phyloP scores from a whole-genome alignment of 441 rosid genomes.

The Codiaeum variegatum region DNA sequence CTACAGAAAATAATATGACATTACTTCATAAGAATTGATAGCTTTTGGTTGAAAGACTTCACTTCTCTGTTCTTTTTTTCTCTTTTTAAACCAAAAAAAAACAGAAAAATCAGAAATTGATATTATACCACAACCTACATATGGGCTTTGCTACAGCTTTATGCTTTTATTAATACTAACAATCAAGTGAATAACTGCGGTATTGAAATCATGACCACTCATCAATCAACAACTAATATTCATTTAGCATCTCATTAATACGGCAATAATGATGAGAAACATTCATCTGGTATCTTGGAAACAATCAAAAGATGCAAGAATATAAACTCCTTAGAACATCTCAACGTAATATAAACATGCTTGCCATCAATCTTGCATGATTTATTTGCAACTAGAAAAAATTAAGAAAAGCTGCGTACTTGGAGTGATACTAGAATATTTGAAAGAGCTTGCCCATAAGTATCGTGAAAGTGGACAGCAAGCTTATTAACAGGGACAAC shows the following conservation, averaged over 20 bases:
- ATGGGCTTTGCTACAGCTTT: background rate
- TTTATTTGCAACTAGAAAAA: background rate
- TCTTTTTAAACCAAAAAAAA: background rate
- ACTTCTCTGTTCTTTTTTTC: background rate
- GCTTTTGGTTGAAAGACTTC: background rate
- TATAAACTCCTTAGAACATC: background rate
- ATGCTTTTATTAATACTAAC: background rate
- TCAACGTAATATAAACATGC: too few species aligned
- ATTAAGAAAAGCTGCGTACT: conserved; percentile 34
- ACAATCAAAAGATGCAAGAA: background rate
- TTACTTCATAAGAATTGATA: background rate
- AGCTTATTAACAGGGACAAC: conserved; percentile 76
- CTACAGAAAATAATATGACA: conserved; percentile 30
- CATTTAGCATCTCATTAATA: background rate
- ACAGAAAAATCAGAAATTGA: background rate
- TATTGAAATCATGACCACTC: background rate
- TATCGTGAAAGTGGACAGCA: conserved; percentile 94
- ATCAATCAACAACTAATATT: background rate
- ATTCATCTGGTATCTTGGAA: background rate
- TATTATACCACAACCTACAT: background rate
- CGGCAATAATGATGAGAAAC: background rate
- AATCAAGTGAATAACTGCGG: background rate
- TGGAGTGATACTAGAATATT: conserved; percentile 82
- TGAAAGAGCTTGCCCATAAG: conserved; percentile 91
- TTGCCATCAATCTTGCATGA: background rate